Percentiles rank a stretch among this genome's conserved stretches.
Conservation (phyloP, 2,329 filamentous ascomycete genomes). For the Colletotrichum spinosum region DNA sequence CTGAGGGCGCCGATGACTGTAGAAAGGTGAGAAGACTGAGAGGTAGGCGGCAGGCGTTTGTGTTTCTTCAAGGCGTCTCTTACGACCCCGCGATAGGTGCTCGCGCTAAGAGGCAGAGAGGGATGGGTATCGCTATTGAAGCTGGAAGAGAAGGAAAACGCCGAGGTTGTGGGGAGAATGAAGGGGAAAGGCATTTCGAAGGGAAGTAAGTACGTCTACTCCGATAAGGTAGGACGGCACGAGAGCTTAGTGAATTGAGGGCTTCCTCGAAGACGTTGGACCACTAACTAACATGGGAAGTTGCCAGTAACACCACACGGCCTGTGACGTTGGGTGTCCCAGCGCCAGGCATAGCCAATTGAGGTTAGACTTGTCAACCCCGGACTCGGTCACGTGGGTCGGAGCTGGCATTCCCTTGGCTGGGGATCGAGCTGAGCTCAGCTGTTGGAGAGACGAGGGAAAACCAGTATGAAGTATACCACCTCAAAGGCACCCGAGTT, state of each 20-base stretch:
- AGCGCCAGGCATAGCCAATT: constrained; percentile 13
- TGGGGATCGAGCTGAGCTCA: constrained; percentile 1
- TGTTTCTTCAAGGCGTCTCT: constrained; percentile 88
- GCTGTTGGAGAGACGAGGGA: background rate
- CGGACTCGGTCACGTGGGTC: constrained; percentile 31
- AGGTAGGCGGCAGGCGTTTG: constrained; percentile 82
- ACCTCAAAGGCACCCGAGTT: too few relatives aligned
- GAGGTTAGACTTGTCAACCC: constrained; percentile 20
- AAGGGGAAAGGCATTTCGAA: constrained; percentile 88
- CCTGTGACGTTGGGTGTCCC: constrained; percentile 35
- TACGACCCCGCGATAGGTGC: constrained; percentile 85
- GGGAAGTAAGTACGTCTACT: background rate
- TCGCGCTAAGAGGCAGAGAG: constrained; percentile 84
- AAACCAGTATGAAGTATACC: too few relatives aligned
- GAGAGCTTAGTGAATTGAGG: background rate
- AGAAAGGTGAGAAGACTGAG: constrained; percentile 77
- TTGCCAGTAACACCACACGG: constrained; percentile 19
- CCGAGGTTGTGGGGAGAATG: constrained; percentile 87
- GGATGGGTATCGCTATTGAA: constrained; percentile 87
- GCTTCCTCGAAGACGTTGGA: constrained; percentile 1
- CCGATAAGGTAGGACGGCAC: background rate
- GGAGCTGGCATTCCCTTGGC: background rate
- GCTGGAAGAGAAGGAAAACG: constrained; percentile 82
- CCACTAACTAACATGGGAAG: constrained; percentile 27
- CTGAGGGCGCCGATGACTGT: constrained; percentile 77